A percentile compares a stretch with the other conserved stretches of the same genome.
Evolutionary conservation across 768 basidiomycete genomes (phyloP).

Genomic region (Phaffia australis): DNA sequence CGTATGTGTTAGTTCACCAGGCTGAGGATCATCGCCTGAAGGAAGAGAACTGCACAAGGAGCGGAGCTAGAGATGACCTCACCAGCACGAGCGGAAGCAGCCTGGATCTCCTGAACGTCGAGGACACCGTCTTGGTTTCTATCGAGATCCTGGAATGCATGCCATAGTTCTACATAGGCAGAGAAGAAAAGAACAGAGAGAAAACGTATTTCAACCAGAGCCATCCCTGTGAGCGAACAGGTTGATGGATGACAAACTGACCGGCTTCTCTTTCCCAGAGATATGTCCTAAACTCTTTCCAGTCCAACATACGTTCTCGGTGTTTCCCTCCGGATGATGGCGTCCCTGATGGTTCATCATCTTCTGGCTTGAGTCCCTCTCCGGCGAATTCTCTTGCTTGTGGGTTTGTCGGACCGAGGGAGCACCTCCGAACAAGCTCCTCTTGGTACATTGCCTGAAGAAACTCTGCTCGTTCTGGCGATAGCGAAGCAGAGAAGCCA

Average conservation of each 20-base stretch:
- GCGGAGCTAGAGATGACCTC: not conserved
- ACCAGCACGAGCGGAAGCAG: slow-evolving; percentile 25
- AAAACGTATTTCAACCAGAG: slow-evolving; percentile 56
- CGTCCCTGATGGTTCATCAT: slow-evolving; percentile 27
- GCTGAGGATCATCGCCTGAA: too few relatives aligned
- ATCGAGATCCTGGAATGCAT: slow-evolving; percentile 11
- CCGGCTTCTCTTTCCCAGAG: slow-evolving; percentile 28
- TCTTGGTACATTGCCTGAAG: slow-evolving; percentile 62
- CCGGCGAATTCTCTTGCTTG: slow-evolving; percentile 25
- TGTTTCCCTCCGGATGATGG: too few relatives aligned
- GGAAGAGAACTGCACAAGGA: not conserved
- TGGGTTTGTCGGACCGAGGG: slow-evolving; percentile 34
- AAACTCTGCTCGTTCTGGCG: slow-evolving; percentile 50
- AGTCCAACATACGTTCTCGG: slow-evolving; percentile 35
- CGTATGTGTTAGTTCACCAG: not conserved
- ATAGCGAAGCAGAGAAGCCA: slow-evolving; percentile 35
- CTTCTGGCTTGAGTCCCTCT: slow-evolving; percentile 26
- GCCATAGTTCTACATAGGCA: slow-evolving; percentile 10
- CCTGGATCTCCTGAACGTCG: slow-evolving; percentile 1
- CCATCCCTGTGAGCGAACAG: slow-evolving; percentile 7
- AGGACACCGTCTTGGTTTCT: slow-evolving; percentile 12
- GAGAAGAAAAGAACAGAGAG: not conserved
- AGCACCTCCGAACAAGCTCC: slow-evolving; percentile 51
- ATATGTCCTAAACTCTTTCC: slow-evolving; percentile 35
- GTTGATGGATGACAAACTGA: slow-evolving; percentile 24